Evolutionary conservation across 1,139 yeast genomes (phyloP).

Genomic region (Yamadazyma triangularis): DNA sequence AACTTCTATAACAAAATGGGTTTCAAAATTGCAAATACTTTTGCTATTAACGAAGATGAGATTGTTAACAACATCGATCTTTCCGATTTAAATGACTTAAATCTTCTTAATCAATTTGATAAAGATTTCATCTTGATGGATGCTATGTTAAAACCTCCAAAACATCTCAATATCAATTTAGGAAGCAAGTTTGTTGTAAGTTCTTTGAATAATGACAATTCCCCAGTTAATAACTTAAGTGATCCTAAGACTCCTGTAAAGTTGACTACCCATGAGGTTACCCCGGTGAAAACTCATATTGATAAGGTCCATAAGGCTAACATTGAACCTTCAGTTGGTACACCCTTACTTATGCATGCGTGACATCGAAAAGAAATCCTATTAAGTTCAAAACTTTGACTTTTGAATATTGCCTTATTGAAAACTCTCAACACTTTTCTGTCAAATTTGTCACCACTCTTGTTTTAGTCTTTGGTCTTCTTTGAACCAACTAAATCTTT

Average conservation of each 20-base stretch:
- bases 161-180: constrained; percentile 7
- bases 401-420: too few relatives aligned
- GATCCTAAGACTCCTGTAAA: neutral
- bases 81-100: constrained; percentile 7
- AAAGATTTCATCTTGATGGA: constrained; percentile 14
- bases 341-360: constrained; percentile 5
- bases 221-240: too few relatives aligned
- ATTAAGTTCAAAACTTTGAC: too few relatives aligned
- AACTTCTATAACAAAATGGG: constrained; percentile 47
- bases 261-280: neutral
- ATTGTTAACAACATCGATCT: constrained; percentile 14
- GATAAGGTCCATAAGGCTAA: neutral
- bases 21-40: constrained; percentile 41
- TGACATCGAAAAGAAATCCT: constrained; percentile 10
- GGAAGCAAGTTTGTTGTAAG: too few relatives aligned
- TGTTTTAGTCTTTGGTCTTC: constrained; percentile 1
- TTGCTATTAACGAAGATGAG: constrained; percentile 31
- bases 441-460: neutral
- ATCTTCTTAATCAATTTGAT: constrained; percentile 4
- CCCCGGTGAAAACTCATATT: neutral
- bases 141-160: constrained; percentile 16
- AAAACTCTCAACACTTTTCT: too few relatives aligned
- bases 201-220: neutral
- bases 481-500: constrained; percentile 7
- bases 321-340: neutral